Base-by-base conservation (phyloP, 306 rosid genomes). In the Fragaria nilgerrensis region DNA sequence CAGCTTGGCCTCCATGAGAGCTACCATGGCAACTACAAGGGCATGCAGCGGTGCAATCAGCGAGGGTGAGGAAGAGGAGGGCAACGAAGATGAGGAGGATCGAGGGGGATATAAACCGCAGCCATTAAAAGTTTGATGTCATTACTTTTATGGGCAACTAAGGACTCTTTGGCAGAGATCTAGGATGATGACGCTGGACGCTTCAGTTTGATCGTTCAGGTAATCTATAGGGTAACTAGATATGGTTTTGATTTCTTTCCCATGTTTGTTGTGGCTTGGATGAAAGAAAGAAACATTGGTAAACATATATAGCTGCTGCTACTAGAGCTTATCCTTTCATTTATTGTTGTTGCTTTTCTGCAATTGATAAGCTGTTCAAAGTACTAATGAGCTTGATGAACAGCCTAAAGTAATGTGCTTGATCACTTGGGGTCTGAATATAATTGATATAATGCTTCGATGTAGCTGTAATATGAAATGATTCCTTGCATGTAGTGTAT, bases 161-260 rank as follows among this genome's bases (percentile, higher is more conserved):
- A 76, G 72, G 70, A 85, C 79, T 89, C 94, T 91, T 91, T 91
- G 97, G 97, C 94, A 88, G 75, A 80, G 71, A 58, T 47, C n/a
- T 52, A 52, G 72, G 53, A 71, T 75, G 66, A 27, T 55, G 62
- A 55, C 9, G 62, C 23, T 53, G 9, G 10, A 53, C 59, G 25
- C 27, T 55, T 36, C 23, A 65, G 19, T 65, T 34, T 65, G 70
- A 65, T 65, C 25, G 4, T 19, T 32, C 37, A 50, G 75, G 64
- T 72, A 72, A 15, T 65, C 41, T 64, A 0, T 63, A 41, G 29
- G n/a, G 12, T 37, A 22, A 50, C 17, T 50, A 76, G 65, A 9
- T 62, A 13, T 7, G 50, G 58, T 75, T 41, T 67, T 77, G 13
- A 6, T 50, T 78, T 81, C 62, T 66, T 72, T 9, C 14, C 55